A percentile compares a stretch with the other conserved stretches of the same genome.
These are phyloP conservation scores for Powellomyces hirtus DNA, from an alignment of 192 early-diverging fungal genomes.

Conservation along the genomic window DNA sequence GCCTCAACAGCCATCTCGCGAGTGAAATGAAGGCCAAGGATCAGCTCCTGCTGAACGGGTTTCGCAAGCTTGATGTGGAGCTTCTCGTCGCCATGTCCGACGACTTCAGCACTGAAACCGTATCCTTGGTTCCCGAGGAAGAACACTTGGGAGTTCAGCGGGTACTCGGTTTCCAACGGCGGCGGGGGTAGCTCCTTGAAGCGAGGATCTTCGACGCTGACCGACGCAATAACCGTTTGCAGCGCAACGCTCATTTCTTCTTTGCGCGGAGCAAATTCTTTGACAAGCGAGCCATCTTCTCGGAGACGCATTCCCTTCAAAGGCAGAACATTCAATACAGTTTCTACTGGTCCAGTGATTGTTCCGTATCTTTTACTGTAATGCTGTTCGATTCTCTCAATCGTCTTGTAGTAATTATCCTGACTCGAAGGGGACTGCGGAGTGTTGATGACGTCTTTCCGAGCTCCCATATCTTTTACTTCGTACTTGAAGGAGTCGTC, in stretches of 20 bases:
- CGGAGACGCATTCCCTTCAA: constrained; percentile 60
- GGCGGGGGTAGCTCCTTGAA: constrained; percentile 64
- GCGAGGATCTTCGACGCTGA: constrained; percentile 68
- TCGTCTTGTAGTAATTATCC: constrained; percentile 56
- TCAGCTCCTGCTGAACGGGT: constrained; percentile 15
- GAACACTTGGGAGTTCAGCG: constrained; percentile 67
- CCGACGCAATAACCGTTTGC: constrained; percentile 57
- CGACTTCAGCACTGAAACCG: constrained; percentile 69
- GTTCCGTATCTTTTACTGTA: constrained; percentile 73
- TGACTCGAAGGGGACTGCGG: constrained; percentile 40
- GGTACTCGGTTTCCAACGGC: constrained; percentile 71
- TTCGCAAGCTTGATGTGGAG: constrained; percentile 16
- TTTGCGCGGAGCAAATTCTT: constrained; percentile 61
- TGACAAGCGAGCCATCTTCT: constrained; percentile 70
- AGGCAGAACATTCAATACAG: constrained; percentile 54
- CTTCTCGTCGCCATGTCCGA: constrained; percentile 46
- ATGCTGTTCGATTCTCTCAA: constrained; percentile 56
- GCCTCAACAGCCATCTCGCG: constrained; percentile 34
- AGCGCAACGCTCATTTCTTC: constrained; percentile 46
- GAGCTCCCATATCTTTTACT: constrained; percentile 30
- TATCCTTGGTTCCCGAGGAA: constrained; percentile 76
- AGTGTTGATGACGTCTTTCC: constrained; percentile 32
- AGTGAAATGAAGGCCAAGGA: constrained; percentile 27
- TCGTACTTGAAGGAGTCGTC: constrained; percentile 68
- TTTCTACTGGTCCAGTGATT: constrained; percentile 66